Conservation (phyloP, 2,329 filamentous ascomycete species). For the Sporothrix mexicana region DNA sequence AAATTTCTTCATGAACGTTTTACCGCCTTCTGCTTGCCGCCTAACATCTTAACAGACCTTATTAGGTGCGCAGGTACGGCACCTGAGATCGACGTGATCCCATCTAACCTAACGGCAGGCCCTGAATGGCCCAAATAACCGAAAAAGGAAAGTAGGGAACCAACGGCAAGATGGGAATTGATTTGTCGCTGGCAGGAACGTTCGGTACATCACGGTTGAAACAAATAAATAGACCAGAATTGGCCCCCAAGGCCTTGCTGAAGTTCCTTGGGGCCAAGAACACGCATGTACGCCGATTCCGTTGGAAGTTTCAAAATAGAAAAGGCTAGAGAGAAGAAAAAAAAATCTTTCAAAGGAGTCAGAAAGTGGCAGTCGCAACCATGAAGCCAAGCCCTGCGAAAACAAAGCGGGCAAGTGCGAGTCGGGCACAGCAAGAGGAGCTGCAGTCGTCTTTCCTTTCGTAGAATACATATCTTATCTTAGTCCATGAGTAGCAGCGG, state of each 20-base stretch:
- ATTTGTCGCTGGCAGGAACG: too few species aligned
- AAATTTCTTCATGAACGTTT: neutral
- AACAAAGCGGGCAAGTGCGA: constrained; percentile 5
- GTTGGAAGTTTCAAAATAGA: neutral
- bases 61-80: neutral
- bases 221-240: neutral
- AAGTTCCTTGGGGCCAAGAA: neutral
- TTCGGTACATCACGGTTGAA: too few species aligned
- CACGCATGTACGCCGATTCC: neutral
- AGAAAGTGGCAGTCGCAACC: neutral
- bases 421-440: neutral
- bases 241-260: too few species aligned
- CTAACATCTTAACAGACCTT: neutral
- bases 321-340: neutral
- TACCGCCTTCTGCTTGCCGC: too few species aligned
- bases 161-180: too few species aligned
- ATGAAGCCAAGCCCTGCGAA: neutral
- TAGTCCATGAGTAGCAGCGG: neutral
- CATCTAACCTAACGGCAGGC: neutral
- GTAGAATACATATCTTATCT: constrained; percentile 9
- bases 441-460: neutral
- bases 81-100: neutral
- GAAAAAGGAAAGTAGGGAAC: too few species aligned
- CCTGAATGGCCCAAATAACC: neutral
- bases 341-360: constrained; percentile 5